Evolutionary conservation across 257 asterid genomes (phyloP), one percentile per base, ranked within the genome.

Genomic region (Orobanche coerulescens): DNA sequence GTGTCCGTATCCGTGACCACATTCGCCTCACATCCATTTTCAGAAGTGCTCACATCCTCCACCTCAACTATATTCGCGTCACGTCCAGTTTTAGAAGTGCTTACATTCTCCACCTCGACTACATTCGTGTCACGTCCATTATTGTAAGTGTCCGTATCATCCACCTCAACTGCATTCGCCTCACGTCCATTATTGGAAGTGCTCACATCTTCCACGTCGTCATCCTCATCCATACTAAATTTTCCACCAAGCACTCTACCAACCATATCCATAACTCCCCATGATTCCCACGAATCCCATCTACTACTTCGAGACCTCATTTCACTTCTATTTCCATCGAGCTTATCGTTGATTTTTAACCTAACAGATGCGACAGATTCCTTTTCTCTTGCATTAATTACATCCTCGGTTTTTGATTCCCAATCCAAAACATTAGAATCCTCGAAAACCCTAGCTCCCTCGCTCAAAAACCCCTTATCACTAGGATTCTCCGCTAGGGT

Each of bases 391-490:
- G 46, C 62, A 43, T 61, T 49, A 73, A 40, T 66, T 62, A 50
- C 65, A 58, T 2, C 16, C 13, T 56, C 64, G 23, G 37, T 7
- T 9, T 23, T 58, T 3, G 60, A 53, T 16, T 43, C 76, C 60
- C 62, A 74, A 47, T 14, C 72, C 65, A 23, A 37, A 76, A 30
- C 70, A 73, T 60, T 18, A 60, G 23, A 13, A 64, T 63, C 73
- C 76, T 55, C 73, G 53, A 54, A 68, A 82, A 73, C 88, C 85
- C 83, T 67, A 72, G 37, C 69, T 69, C 80, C 80, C 57, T 62
- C 85, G 33, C 65, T 23, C 40, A 55, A 39, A 71, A 49, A 49
- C 62, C 61, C 74, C 62, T 46, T 65, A 63, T 61, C 71, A 56
- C 70, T 53, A 49, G 61, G 48, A 62, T 58, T 71, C 36, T 23